Percentiles rank a stretch among this genome's conserved stretches.
Evolutionary conservation across 345 rosid species (phyloP).

Genomic region (Viola odorata): DNA sequence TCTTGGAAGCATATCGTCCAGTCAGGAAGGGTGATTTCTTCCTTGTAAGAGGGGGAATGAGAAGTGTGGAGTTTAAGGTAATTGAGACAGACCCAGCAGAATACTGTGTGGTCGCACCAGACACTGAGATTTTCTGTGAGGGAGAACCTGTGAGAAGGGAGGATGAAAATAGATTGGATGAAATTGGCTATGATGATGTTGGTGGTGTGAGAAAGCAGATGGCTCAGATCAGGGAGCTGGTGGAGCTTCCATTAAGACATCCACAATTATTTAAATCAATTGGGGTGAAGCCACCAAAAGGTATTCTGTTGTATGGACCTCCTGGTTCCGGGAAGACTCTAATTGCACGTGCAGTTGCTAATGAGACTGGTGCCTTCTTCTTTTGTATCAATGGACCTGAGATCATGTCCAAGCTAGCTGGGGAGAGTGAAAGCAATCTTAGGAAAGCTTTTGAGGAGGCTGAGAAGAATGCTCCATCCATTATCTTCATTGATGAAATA

Average conservation of each 20-base stretch:
- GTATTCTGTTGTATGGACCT: constrained; percentile 72
- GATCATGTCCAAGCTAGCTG: constrained; percentile 95
- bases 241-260: constrained; percentile 90
- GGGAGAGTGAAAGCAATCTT: constrained; percentile 98
- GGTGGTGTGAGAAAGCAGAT: constrained; percentile 98
- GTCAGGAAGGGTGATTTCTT: constrained; percentile 94
- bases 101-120: constrained; percentile 94
- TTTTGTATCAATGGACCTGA: constrained; percentile 95
- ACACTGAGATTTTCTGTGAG: constrained; percentile 95
- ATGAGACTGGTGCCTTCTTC: constrained; percentile 96
- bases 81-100: constrained; percentile 86
- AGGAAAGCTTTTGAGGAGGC: constrained; percentile 97
- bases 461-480: constrained; percentile 95
- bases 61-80: constrained; percentile 88
- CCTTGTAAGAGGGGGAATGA: constrained; percentile 97
- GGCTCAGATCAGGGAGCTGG: constrained; percentile 96
- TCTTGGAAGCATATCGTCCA: constrained; percentile 92
- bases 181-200: constrained; percentile 95
- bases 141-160: constrained; percentile 94
- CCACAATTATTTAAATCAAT: constrained; percentile 93
- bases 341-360: constrained; percentile 90
- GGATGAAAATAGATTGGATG: constrained; percentile 89
- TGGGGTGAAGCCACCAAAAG: constrained; percentile 98
- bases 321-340: constrained; percentile 56
- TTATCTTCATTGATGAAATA: constrained; percentile 85